These are phyloP conservation scores for Fusarium brevicatenulatum DNA, from an alignment of 2,329 filamentous ascomycete species.

Conservation along the genomic window DNA sequence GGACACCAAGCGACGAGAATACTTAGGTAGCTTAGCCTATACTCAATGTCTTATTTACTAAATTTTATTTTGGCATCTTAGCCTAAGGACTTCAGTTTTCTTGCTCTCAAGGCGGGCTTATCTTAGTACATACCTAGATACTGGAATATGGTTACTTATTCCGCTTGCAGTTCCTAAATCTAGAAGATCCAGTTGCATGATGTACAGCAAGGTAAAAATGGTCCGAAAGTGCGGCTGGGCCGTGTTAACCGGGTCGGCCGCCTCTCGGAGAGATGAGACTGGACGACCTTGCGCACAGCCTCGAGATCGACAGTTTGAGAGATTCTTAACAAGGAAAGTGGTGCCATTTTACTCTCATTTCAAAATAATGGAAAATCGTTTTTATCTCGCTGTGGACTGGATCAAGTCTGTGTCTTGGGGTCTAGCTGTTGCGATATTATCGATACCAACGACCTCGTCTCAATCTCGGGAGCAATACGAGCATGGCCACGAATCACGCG, in stretches of 20 bases:
- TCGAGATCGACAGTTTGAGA: neutral
- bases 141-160: neutral
- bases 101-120: accelerated
- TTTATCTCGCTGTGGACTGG: too few relatives aligned
- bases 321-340: accelerated
- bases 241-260: neutral
- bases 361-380: accelerated
- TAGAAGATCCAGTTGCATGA: too few relatives aligned
- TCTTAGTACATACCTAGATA: accelerated
- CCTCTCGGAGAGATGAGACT: neutral
- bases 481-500: neutral
- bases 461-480: neutral
- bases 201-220: accelerated
- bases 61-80: accelerated
- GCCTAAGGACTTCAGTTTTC: accelerated
- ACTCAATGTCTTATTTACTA: accelerated
- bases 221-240: neutral
- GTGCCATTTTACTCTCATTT: accelerated
- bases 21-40: accelerated
- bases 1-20: accelerated
- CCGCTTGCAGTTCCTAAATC: too few relatives aligned
- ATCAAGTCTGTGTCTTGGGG: accelerated
- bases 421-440: too few relatives aligned
- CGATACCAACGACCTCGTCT: neutral
- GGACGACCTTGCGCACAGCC: neutral